Evolutionary conservation across 495 filamentous ascomycete genomes (phyloP).

Genomic region (Trichoderma orchidacearum): DNA sequence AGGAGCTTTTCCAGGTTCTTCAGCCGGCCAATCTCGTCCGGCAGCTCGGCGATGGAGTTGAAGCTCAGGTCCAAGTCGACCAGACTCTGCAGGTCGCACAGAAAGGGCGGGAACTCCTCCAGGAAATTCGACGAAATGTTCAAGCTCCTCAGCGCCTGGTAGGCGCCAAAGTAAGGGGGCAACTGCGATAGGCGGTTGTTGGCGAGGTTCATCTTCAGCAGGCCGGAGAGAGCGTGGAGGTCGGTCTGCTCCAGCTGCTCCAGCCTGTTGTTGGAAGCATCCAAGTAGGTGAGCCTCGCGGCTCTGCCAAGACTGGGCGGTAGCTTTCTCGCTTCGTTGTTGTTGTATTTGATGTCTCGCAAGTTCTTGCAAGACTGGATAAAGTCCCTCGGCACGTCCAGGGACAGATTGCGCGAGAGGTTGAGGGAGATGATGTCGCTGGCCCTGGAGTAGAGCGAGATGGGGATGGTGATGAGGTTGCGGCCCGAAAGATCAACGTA

Average conservation of each 20-base stretch:
- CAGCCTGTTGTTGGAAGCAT: conserved; percentile 87
- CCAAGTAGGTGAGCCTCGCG: conserved; percentile 68
- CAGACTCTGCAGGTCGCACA: conserved; percentile 68
- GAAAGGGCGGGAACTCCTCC: conserved; percentile 66
- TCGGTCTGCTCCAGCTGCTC: conserved; percentile 76
- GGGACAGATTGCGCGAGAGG: conserved; percentile 76
- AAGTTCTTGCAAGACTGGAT: conserved; percentile 84
- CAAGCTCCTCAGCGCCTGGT: conserved; percentile 61
- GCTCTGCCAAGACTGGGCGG: conserved; percentile 76
- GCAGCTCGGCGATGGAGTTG: conserved; percentile 69
- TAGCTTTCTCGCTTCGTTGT: conserved; percentile 80
- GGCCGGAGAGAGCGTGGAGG: conserved; percentile 43
- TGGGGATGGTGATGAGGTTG: conserved; percentile 89
- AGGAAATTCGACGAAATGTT: conserved; percentile 90
- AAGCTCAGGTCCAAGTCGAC: conserved; percentile 96
- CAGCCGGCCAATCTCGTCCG: conserved; percentile 63
- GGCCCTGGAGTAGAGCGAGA: conserved; percentile 81
- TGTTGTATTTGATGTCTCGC: conserved; percentile 86
- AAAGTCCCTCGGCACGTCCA: conserved; percentile 93
- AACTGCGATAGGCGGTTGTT: conserved; percentile 76
- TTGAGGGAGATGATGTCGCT: conserved; percentile 91
- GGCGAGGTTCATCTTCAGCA: conserved; percentile 81
- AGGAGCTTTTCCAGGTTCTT: conserved; percentile 73
- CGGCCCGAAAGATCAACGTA: conserved; percentile 86
- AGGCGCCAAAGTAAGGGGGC: conserved; percentile 68